Conservation (phyloP, 2,329 filamentous ascomycete species). For the Didymella pomorum region DNA sequence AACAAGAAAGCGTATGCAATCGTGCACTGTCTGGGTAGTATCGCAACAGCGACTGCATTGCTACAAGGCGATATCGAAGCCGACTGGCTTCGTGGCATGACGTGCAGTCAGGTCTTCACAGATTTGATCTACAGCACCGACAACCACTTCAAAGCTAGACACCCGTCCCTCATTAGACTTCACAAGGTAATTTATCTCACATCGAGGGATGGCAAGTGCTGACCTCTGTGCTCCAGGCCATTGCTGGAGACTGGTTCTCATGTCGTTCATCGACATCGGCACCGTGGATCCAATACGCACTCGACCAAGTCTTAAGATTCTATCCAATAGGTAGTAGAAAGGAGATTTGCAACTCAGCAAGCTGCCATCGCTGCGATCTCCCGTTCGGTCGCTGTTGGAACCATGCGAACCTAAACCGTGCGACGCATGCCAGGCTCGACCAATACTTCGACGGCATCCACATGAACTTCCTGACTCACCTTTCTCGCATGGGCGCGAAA, state of each 20-base stretch:
- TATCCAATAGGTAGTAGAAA: slow-evolving; percentile 60
- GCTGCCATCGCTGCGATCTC: slow-evolving; percentile 67
- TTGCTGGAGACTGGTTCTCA: slow-evolving; percentile 26
- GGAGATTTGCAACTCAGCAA: slow-evolving; percentile 68
- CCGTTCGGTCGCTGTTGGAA: slow-evolving; percentile 70
- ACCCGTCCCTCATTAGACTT: slow-evolving; percentile 7
- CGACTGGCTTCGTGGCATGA: slow-evolving; percentile 65
- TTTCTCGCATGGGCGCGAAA: slow-evolving; percentile 63
- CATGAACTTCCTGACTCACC: slow-evolving; percentile 64
- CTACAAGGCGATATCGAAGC: slow-evolving; percentile 68
- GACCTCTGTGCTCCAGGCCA: background rate
- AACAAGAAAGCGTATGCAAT: slow-evolving; percentile 62
- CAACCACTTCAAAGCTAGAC: slow-evolving; percentile 63
- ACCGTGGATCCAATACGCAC: slow-evolving; percentile 21
- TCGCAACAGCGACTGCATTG: slow-evolving; percentile 66
- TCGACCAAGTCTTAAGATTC: slow-evolving; percentile 62
- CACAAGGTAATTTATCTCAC: slow-evolving; percentile 16
- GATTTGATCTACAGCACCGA: slow-evolving; percentile 65
- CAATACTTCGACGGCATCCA: slow-evolving; percentile 69
- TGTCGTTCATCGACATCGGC: slow-evolving; percentile 13
- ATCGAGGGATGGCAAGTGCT: background rate
- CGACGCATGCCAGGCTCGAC: slow-evolving; percentile 58
- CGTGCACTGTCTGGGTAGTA: slow-evolving; percentile 70
- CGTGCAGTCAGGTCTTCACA: slow-evolving; percentile 69
- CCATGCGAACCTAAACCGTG: slow-evolving; percentile 70